Conservation (phyloP, 139 green algal genomes). For the Coelastrella sp. region DNA sequence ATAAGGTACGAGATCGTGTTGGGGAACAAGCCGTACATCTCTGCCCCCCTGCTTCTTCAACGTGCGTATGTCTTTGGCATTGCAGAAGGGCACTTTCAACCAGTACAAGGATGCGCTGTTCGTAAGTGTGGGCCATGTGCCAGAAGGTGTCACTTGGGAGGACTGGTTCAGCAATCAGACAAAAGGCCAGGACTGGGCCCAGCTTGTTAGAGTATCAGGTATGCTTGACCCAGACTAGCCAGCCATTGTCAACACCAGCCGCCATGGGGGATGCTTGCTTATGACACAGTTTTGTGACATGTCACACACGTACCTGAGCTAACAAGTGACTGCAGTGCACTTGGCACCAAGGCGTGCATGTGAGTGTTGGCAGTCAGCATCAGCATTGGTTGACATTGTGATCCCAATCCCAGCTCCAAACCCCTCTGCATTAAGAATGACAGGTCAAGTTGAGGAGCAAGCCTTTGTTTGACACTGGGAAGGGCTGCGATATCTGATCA, state of each 20-base stretch:
- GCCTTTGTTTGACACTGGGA: neutral
- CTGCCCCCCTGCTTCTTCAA: neutral
- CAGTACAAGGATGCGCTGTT: neutral
- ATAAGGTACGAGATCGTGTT: neutral
- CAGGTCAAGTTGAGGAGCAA: neutral
- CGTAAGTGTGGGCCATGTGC: neutral
- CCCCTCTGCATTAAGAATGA: neutral
- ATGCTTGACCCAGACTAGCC: neutral
- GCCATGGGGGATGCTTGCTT: neutral
- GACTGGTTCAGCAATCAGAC: neutral
- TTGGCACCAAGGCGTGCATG: neutral
- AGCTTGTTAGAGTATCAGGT: neutral
- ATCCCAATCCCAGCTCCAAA: neutral
- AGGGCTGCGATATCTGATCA: neutral
- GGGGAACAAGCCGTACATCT: neutral
- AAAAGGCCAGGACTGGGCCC: neutral
- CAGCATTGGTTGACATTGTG: neutral
- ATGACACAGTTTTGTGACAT: neutral
- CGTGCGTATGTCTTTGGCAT: neutral
- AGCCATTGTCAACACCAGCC: neutral
- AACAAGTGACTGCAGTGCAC: neutral
- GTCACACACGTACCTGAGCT: neutral
- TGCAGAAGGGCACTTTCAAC: neutral
- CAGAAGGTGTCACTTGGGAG: neutral
- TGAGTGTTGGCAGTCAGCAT: neutral